Conservation (phyloP, 2,329 filamentous ascomycete species). For the Phaeomoniella chlamydospora region DNA sequence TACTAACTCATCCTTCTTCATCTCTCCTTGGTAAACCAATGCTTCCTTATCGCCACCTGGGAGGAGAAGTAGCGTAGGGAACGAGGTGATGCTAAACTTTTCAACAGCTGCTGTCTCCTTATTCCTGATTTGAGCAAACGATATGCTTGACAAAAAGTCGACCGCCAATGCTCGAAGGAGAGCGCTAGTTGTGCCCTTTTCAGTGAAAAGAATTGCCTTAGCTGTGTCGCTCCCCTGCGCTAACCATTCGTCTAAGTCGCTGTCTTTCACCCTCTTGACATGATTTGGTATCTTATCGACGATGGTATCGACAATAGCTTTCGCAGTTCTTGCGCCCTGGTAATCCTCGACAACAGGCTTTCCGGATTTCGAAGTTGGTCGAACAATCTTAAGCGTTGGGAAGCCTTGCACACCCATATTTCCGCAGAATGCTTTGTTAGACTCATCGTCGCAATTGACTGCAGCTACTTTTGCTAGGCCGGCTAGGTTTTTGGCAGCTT, state of each 20-base stretch:
- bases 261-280: conserved; percentile 68
- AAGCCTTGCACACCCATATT: conserved; percentile 83
- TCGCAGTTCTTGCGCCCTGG: conserved; percentile 67
- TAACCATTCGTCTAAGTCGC: conserved; percentile 64
- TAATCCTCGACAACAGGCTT: conserved; percentile 84
- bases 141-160: conserved; percentile 71
- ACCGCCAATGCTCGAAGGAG: conserved; percentile 74
- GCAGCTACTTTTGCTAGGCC: conserved; percentile 90
- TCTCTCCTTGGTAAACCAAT: conserved; percentile 63
- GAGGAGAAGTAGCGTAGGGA: conserved; percentile 68
- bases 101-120: conserved; percentile 62
- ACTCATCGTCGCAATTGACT: conserved; percentile 85
- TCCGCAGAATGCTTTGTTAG: conserved; percentile 78
- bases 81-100: conserved; percentile 61
- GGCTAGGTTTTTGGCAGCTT: conserved; percentile 76
- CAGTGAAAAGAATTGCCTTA: conserved; percentile 84
- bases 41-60: conserved; percentile 55
- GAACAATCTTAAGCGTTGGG: conserved; percentile 87
- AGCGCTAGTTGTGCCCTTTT: conserved; percentile 78
- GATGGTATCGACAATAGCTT: conserved; percentile 74
- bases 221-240: conserved; percentile 50
- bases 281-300: conserved; percentile 83
- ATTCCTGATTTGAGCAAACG: conserved; percentile 67
- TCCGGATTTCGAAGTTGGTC: conserved; percentile 65
- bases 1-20: conserved; percentile 72